phyloP scores from a whole-genome alignment of 768 basidiomycete genomes.

The Pholiota microspora region DNA sequence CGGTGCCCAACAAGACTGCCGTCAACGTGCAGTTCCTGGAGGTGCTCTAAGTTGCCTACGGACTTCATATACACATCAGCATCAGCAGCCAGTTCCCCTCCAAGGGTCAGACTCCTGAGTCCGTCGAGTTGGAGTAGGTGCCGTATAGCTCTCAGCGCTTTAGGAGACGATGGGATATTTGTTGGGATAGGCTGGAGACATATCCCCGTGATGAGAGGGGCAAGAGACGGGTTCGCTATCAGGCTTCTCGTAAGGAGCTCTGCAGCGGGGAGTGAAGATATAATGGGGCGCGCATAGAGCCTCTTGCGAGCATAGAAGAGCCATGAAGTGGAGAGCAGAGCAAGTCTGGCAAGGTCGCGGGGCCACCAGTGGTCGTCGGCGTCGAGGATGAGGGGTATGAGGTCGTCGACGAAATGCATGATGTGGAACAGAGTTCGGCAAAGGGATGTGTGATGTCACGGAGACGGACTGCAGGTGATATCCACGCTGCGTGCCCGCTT shows the following conservation, averaged over 20 bases:
- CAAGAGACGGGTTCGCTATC: slow-evolving; percentile 31
- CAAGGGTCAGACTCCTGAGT: slow-evolving; percentile 40
- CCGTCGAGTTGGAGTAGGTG: slow-evolving; percentile 41
- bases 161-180: slow-evolving; percentile 11
- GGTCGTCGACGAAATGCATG: slow-evolving; percentile 42
- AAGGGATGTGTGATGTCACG: slow-evolving; percentile 19
- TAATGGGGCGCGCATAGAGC: slow-evolving; percentile 41
- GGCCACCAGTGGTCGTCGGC: slow-evolving; percentile 52
- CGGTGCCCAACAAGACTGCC: slow-evolving; percentile 33
- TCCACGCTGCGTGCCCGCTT: slow-evolving; percentile 5
- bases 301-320: slow-evolving; percentile 38
- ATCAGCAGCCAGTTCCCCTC: slow-evolving; percentile 43
- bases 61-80: slow-evolving; percentile 48
- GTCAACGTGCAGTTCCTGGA: slow-evolving; percentile 46
- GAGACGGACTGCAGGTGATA: slow-evolving; percentile 6
- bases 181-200: slow-evolving; percentile 35
- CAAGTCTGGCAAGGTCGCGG: slow-evolving; percentile 44
- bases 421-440: slow-evolving; percentile 3
- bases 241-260: slow-evolving; percentile 41
- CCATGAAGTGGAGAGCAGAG: slow-evolving; percentile 51
- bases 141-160: slow-evolving; percentile 37
- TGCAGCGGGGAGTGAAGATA: slow-evolving; percentile 41
- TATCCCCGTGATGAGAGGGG: slow-evolving; percentile 36
- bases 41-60: slow-evolving; percentile 36
- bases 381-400: slow-evolving; percentile 52